Evolutionary conservation across 2,329 filamentous ascomycete species (phyloP), one percentile per base, ranked within the genome.

Genomic region (Pseudophaeomoniella oleicola): DNA sequence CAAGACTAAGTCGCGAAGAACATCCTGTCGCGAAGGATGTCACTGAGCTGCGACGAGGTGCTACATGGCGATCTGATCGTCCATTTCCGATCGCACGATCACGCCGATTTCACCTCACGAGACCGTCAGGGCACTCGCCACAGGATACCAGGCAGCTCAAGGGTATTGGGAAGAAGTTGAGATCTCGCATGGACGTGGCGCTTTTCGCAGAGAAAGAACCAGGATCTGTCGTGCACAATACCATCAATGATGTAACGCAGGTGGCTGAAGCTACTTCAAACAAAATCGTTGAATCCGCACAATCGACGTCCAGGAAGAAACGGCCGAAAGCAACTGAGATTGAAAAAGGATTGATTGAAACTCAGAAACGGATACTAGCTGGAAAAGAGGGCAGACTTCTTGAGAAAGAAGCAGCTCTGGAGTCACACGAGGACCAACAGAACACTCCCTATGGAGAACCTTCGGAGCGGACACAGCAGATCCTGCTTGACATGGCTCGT

Each of bases 141-240:
- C 15, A 34, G 19, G 5, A 34, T 45, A 46, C 2, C 50, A 52
- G n/a, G 32, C 15, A 29, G 30, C 4, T 22, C 18, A 31, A 19
- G 16, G 10, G 9, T n/a, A 6, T n/a, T 27, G 22, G 22, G n/a
- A 27, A n/a, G 6, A 27, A n/a, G 22, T 27, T n/a, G 6, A 27
- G n/a, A 9, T 6, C n/a, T n/a, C 22, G n/a, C 9, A 6, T n/a
- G 9, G 22, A 27, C n/a, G n/a, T 27, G 6, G 22, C 22, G n/a
- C 22, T 27, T 6, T 27, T 27, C 22, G n/a, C n/a, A n/a, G 22
- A 27, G 22, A 27, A 27, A n/a, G 9, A 6, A 27, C 9, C n/a
- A n/a, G n/a, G n/a, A 6, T 6, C n/a, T 9, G 6, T n/a, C 6
- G 6, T n/a, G 6, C 22, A 27, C 22, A 6, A 27, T 27, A n/a